Conservation (phyloP, 768 basidiomycete genomes). For the Agrocybe praecox region DNA sequence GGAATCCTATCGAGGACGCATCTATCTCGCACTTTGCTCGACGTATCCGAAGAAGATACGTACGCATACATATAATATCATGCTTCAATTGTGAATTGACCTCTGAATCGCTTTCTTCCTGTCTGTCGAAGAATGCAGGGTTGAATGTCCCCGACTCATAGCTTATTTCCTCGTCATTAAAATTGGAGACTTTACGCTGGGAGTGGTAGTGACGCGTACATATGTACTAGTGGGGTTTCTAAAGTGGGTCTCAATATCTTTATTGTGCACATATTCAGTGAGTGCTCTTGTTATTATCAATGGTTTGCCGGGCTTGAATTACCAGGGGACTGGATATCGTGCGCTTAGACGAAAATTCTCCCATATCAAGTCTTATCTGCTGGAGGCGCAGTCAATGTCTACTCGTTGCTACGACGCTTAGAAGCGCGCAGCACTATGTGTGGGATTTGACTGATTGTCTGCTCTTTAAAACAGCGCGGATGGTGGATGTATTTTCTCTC, state of each 20-base stretch:
- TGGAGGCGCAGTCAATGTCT: neutral
- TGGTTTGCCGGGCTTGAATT: neutral
- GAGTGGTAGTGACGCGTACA: too few species aligned
- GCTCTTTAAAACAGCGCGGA: neutral
- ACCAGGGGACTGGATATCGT: neutral
- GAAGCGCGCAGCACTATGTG: neutral
- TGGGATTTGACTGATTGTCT: neutral
- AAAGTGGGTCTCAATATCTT: too few species aligned
- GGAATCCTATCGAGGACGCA: neutral
- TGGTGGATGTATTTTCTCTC: neutral
- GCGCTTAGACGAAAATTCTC: neutral
- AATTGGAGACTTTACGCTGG: too few species aligned
- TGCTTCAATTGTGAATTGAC: neutral
- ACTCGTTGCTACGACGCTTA: neutral
- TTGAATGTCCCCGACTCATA: too few species aligned
- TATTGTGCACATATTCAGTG: neutral
- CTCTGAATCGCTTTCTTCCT: neutral
- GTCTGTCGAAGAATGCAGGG: neutral
- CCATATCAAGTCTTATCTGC: neutral
- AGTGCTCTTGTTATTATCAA: neutral
- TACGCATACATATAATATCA: neutral
- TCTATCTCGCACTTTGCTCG: neutral
- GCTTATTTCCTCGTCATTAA: too few species aligned
- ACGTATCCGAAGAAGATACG: neutral
- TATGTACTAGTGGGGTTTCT: too few species aligned